Conservation (phyloP, 2,329 filamentous ascomycete species). For the Nemania serpens region DNA sequence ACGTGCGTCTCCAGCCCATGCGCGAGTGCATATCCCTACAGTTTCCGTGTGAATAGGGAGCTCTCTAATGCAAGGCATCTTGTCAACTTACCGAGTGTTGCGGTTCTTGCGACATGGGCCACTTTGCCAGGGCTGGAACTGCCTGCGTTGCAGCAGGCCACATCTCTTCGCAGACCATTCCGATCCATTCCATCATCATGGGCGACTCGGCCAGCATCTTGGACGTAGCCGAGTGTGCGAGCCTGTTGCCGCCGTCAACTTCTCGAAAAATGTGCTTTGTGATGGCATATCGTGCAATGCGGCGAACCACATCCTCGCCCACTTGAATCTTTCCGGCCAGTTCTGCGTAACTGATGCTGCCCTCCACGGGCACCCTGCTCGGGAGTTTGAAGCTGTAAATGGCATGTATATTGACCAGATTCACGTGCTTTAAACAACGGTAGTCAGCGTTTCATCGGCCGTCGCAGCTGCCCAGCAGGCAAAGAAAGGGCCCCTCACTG, state of each 20-base stretch:
- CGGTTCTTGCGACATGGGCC: not conserved
- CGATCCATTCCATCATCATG: not conserved
- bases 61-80: not conserved
- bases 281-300: not conserved
- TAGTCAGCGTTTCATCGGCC: not conserved
- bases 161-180: not conserved
- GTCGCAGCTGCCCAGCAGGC: not conserved
- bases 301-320: not conserved
- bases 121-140: not conserved
- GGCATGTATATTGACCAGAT: not conserved
- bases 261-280: constrained; percentile 1
- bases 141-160: not conserved
- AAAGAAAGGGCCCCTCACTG: not conserved
- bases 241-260: not conserved
- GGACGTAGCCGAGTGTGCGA: not conserved
- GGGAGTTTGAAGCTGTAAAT: not conserved
- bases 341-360: not conserved
- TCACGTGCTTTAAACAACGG: not conserved
- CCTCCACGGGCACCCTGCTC: not conserved
- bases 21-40: not conserved
- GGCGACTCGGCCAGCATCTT: not conserved
- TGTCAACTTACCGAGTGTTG: not conserved
- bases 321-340: not conserved
- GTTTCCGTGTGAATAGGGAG: not conserved
- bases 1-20: not conserved